Conservation (phyloP, 352 stramenopile species). For the Pythium guiyangense region DNA sequence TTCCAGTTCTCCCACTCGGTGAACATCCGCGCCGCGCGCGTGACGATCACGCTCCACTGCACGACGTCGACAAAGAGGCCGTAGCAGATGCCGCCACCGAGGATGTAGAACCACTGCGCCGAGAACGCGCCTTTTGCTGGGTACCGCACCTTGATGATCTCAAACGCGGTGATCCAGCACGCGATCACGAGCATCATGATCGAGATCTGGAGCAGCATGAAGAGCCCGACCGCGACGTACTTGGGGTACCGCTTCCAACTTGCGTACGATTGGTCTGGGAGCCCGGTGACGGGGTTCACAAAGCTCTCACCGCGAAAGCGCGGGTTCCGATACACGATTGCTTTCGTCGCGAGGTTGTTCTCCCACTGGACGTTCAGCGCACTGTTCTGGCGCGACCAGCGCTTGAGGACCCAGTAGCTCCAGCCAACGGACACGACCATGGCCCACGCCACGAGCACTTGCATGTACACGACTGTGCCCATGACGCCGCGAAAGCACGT, state of each 20-base stretch:
- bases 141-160: slow-evolving; percentile 72
- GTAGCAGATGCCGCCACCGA: slow-evolving; percentile 71
- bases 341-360: slow-evolving; percentile 59
- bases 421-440: slow-evolving; percentile 74
- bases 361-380: slow-evolving; percentile 72
- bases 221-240: slow-evolving; percentile 52
- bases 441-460: slow-evolving; percentile 64
- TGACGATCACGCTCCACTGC: slow-evolving; percentile 81
- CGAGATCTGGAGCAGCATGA: slow-evolving; percentile 78
- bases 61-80: slow-evolving; percentile 81
- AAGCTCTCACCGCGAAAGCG: slow-evolving; percentile 54
- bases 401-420: slow-evolving; percentile 82
- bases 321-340: slow-evolving; percentile 71
- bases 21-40: slow-evolving; percentile 57
- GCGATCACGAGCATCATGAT: slow-evolving; percentile 86
- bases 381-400: slow-evolving; percentile 69
- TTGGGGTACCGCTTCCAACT: slow-evolving; percentile 75
- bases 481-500: slow-evolving; percentile 58
- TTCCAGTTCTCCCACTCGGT: slow-evolving; percentile 86
- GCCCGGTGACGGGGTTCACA: slow-evolving; percentile 59
- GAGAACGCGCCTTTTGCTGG: slow-evolving; percentile 58
- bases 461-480: slow-evolving; percentile 80
- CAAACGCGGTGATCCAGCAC: slow-evolving; percentile 81
- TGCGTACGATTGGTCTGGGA: slow-evolving; percentile 60
- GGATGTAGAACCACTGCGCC: slow-evolving; percentile 78